These are phyloP conservation scores for Thielaviopsis populi DNA, from an alignment of 2,329 filamentous ascomycete genomes.

Conservation along the genomic window DNA sequence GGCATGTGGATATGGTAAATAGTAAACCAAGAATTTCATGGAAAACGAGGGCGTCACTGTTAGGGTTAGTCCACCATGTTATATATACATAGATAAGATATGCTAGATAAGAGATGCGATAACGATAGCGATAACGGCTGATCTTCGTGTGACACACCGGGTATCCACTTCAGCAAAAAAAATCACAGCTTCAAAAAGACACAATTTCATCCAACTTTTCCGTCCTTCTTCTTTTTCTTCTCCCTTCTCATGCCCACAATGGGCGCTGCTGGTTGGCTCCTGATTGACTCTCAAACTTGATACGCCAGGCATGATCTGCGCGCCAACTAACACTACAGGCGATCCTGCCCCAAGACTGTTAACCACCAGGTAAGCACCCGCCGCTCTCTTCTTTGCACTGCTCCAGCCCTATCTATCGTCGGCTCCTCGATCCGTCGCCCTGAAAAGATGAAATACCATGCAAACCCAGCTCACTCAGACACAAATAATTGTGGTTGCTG, in stretches of 20 bases:
- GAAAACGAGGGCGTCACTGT: background rate
- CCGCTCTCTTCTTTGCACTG: background rate
- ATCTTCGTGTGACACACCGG: background rate
- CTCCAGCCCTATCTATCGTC: background rate
- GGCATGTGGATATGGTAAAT: no score
- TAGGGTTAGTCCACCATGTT: background rate
- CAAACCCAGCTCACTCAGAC: conserved; percentile 17
- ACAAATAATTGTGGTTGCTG: conserved; percentile 14
- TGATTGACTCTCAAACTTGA: background rate
- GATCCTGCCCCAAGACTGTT: background rate
- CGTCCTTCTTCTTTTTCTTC: background rate
- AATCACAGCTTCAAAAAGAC: conserved; percentile 6
- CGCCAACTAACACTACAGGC: background rate
- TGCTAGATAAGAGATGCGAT: background rate
- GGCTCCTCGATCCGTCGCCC: background rate
- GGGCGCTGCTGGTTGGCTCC: no score
- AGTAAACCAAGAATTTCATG: no score
- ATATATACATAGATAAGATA: background rate
- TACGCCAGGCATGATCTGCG: background rate
- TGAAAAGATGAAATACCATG: conserved; percentile 15
- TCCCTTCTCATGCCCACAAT: background rate
- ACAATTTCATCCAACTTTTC: background rate
- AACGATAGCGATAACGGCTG: background rate
- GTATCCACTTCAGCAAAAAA: background rate
- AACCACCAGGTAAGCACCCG: conserved; percentile 8